These are phyloP conservation scores for Trypanosoma rangeli DNA, from an alignment of 208 protist genomes.

Conservation along the genomic window DNA sequence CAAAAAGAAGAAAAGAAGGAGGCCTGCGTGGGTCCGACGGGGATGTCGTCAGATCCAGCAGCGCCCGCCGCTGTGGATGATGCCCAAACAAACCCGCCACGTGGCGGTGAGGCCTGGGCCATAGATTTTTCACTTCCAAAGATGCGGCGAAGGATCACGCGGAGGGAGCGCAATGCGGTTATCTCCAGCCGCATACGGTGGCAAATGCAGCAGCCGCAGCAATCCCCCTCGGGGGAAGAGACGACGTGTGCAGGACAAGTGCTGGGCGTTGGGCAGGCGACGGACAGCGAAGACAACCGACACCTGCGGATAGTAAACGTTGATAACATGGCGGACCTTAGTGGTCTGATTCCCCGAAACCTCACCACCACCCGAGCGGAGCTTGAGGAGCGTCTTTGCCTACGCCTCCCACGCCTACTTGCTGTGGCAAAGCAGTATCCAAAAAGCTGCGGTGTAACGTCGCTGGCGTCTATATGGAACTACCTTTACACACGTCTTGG, in stretches of 20 bases:
- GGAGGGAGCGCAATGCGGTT: conserved; percentile 68
- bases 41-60: background rate
- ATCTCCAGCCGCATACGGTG: conserved; percentile 34
- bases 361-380: conserved; percentile 66
- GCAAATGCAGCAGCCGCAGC: conserved; percentile 11
- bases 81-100: background rate
- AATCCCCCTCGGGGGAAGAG: background rate
- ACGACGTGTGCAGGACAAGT: conserved; percentile 1
- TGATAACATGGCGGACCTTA: conserved; percentile 49
- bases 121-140: conserved; percentile 62
- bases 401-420: conserved; percentile 69
- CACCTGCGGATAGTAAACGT: conserved; percentile 40
- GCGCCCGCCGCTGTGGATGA: background rate
- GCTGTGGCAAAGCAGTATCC: conserved; percentile 92
- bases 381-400: conserved; percentile 64
- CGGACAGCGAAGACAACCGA: conserved; percentile 14
- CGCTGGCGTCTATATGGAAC: conserved; percentile 89
- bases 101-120: conserved; percentile 57
- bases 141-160: conserved; percentile 52
- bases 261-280: background rate
- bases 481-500: conserved; percentile 89
- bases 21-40: background rate
- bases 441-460: conserved; percentile 85
- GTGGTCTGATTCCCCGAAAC: conserved; percentile 57
- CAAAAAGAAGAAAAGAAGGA: background rate